Base-by-base conservation (phyloP, 352 stramenopile species). In the Blastocystis sp. region DNA sequence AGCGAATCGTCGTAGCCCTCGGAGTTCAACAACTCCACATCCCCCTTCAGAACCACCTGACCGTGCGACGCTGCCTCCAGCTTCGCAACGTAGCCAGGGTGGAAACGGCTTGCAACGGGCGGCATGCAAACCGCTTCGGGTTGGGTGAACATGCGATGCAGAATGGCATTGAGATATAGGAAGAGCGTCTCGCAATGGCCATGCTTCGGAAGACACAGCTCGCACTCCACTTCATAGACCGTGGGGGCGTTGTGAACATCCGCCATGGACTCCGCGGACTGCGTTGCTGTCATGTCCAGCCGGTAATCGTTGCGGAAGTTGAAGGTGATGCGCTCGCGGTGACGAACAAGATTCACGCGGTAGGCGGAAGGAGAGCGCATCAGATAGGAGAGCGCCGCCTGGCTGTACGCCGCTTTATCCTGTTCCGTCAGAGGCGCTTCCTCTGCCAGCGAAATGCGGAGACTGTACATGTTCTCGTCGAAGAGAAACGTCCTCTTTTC, bases 161-260 rank as follows among this genome's bases (percentile, higher is more conserved):
- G 66, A 77, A 77, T 77, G 4, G 66, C 66, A 53, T 77, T 77
- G 3, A 77, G 19, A 53, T 56, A 77, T 23, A 60, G 53, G 34
- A 77, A 77, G 14, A 77, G 9, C 9, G 38, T 28, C 34, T 60
- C 38, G 19, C 38, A 53, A 53, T 60, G 41, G 45, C 10, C n/a
- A 34, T 77, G 38, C 2, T 34, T 19, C 3, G 66, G 66, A 53
- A 77, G 17, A 1, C 34, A 17, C 21, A 77, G 34, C 60, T 77
- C 66, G 52, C 66, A 77, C 60, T 77, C 66, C 38, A 77, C 52
- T 59, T 77, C 66, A 60, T 56, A 77, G 34, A 60, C n/a, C 17
- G 41, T 21, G 28, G 2, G 11, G 3, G 5, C 2, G 23, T 28
- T 23, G 9, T 60, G 17, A 21, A 60, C 2, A 2, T 53, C 66